phyloP scores from a whole-genome alignment of 805 yeast genomes.

The Lipomyces spencermartinsiae region DNA sequence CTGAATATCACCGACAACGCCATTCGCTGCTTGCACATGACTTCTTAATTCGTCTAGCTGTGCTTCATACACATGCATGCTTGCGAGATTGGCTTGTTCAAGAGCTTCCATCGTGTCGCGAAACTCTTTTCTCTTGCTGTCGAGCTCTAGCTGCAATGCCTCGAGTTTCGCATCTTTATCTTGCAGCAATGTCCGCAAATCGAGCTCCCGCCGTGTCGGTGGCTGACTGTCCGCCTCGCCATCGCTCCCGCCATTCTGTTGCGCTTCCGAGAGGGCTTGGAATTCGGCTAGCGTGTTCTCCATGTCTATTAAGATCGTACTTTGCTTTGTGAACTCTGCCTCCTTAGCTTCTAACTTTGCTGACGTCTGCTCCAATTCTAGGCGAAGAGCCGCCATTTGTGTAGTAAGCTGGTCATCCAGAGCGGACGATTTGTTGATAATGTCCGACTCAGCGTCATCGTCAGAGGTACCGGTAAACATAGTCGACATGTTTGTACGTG shows the following conservation, averaged over 20 bases:
- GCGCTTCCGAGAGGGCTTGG: conserved; percentile 35
- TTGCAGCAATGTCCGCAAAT: conserved; percentile 40
- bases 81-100: conserved; percentile 31
- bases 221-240: conserved; percentile 23
- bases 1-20: conserved; percentile 39
- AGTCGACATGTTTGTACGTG: background rate
- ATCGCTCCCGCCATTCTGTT: conserved; percentile 38
- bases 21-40: conserved; percentile 38
- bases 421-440: background rate
- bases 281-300: conserved; percentile 55
- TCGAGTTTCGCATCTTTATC: conserved; percentile 44
- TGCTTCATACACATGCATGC: conserved; percentile 33
- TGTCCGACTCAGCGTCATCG: conserved; percentile 7
- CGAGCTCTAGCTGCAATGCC: conserved; percentile 42
- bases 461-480: conserved; percentile 4
- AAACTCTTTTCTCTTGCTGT: conserved; percentile 45
- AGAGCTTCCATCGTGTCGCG: conserved; percentile 42
- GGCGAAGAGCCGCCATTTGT: conserved; percentile 31
- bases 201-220: conserved; percentile 39
- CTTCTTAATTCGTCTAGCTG: conserved; percentile 29
- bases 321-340: conserved; percentile 52
- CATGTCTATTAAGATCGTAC: conserved; percentile 55
- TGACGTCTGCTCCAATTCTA: conserved; percentile 39
- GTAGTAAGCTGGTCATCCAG: conserved; percentile 8
- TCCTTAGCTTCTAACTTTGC: conserved; percentile 40